Conservation (phyloP, 257 asterid species). For the Misopates orontium region DNA sequence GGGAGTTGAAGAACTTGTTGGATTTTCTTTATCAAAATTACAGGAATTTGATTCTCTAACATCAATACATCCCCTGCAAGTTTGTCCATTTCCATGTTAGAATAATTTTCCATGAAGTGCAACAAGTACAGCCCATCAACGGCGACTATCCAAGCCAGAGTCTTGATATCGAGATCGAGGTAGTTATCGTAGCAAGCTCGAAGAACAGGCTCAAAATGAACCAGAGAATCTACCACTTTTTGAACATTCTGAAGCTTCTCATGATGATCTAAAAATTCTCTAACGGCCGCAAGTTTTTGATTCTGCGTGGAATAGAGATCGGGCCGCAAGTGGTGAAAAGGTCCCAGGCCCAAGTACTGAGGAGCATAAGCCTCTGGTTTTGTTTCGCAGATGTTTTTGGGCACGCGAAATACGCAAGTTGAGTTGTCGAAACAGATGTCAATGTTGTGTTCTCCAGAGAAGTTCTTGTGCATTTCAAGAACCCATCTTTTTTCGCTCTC, state of each 20-base stretch:
- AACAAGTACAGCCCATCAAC: slow-evolving; percentile 49
- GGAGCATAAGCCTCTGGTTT: slow-evolving; percentile 52
- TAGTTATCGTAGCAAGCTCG: slow-evolving; percentile 46
- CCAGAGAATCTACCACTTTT: slow-evolving; percentile 28
- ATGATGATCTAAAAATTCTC: slow-evolving; percentile 20
- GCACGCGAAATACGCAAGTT: slow-evolving; percentile 40
- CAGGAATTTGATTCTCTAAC: slow-evolving; percentile 51
- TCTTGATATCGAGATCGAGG: slow-evolving; percentile 39
- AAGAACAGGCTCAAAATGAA: slow-evolving; percentile 29
- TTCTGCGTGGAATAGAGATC: slow-evolving; percentile 46
- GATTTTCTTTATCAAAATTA: slow-evolving; percentile 29
- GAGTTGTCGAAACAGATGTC: slow-evolving; percentile 12
- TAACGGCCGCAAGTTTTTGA: slow-evolving; percentile 41
- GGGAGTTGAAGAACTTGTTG: neutral
- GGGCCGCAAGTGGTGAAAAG: slow-evolving; percentile 50
- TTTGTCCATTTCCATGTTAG: neutral
- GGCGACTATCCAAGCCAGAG: slow-evolving; percentile 47
- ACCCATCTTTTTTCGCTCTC: slow-evolving; percentile 6
- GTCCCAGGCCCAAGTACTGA: slow-evolving; percentile 44
- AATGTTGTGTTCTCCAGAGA: neutral
- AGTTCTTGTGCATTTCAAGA: neutral
- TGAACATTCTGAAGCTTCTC: slow-evolving; percentile 28
- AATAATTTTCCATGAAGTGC: slow-evolving; percentile 10
- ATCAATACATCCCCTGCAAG: slow-evolving; percentile 39
- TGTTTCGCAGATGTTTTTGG: slow-evolving; percentile 28